Percentiles rank a stretch among this genome's conserved stretches.
These are phyloP conservation scores for Camelina laxa DNA, from an alignment of 345 rosid species.

Conservation along the genomic window DNA sequence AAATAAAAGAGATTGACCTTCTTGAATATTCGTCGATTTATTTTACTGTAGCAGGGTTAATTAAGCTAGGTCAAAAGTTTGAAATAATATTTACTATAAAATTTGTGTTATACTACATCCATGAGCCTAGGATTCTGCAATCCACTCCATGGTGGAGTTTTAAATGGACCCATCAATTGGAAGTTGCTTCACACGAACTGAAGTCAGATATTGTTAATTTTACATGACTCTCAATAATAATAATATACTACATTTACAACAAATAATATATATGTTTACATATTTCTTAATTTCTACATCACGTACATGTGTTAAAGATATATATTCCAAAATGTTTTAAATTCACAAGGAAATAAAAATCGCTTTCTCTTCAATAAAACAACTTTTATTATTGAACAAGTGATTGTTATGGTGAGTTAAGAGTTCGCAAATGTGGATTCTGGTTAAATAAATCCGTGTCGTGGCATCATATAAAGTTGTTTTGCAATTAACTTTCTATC, in stretches of 20 bases:
- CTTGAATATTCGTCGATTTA: constrained; percentile 2
- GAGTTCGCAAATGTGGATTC: neutral
- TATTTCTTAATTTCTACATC: neutral
- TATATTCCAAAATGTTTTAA: neutral
- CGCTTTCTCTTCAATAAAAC: neutral
- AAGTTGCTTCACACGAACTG: constrained; percentile 43
- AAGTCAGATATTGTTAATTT: constrained; percentile 32
- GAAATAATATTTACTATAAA: constrained; percentile 5
- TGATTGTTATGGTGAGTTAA: neutral
- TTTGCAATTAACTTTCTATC: neutral
- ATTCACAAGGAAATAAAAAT: constrained; percentile 16
- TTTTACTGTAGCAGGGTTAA: constrained; percentile 14
- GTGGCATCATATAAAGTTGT: neutral
- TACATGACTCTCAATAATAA: constrained; percentile 1
- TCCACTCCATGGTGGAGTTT: constrained; percentile 46
- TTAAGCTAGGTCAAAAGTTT: constrained; percentile 32
- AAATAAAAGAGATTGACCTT: constrained; percentile 4
- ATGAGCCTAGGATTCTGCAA: constrained; percentile 45
- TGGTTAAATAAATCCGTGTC: neutral
- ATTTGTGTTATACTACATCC: constrained; percentile 3
- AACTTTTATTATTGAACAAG: neutral
- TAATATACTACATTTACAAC: neutral
- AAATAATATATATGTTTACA: neutral
- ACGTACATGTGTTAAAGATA: neutral
- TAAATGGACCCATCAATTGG: constrained; percentile 46